Evolutionary conservation across 768 basidiomycete genomes (phyloP), one percentile per base, ranked within the genome.

Genomic region (Sarcodon sp.): DNA sequence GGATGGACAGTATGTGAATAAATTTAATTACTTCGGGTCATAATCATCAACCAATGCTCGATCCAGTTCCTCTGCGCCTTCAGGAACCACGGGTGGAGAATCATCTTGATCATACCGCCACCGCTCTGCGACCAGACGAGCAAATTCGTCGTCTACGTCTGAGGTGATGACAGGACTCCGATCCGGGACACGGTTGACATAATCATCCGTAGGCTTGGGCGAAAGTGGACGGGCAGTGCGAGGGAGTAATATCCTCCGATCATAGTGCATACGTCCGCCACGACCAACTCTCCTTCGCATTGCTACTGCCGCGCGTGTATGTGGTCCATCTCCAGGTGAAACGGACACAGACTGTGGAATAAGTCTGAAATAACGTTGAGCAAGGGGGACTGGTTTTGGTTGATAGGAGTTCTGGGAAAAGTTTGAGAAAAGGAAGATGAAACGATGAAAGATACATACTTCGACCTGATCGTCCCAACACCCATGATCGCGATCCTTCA

Each of bases 381-480:
- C 63, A 34, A 75, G 75, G 0, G 87, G 66, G 0, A 71, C 62
- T 0, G 75, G 73, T 0, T 72, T 69, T 5, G 79, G 68, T 58
- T 91, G 85, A 58, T 83, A 92, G 1, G 83, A 71, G 51, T 76
- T 76, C 84, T 88, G 52, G 3, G 45, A 51, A 43, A 41, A 31
- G 15, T 3, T 47, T 43, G 48, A 51, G 27, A 37, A 47, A 49
- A 31, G 27, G 37, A 10, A 50, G 12, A 36, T 44, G 7, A 47
- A 39, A 11, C 35, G 6, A 21, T 12, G 43, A 33, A 35, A 21
- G 11, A 35, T 2, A 63, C 75, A 59, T 59, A 89, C 86, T 64
- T 96, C 92, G 53, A 88, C 72, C 46, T 72, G 69, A 58, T 97
- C 92, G 55, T 94, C 92, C 83, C 89, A 94, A 45, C 79, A 74